Evolutionary conservation across 768 basidiomycete species (phyloP).

Genomic region (Panellus pusillus): DNA sequence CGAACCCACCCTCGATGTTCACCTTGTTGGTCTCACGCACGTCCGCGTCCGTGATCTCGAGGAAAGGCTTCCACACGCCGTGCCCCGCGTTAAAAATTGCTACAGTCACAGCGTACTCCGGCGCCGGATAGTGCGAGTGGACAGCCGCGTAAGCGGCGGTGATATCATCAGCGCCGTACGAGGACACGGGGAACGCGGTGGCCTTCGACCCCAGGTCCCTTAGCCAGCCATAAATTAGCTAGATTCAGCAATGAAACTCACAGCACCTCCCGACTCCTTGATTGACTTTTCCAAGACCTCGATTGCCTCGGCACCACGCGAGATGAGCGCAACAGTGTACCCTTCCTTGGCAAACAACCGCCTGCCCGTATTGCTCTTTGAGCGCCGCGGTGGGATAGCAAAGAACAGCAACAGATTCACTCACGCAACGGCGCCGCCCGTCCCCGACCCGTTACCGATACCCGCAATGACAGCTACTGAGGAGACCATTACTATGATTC

Average conservation of each 20-base stretch:
- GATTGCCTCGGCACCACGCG: slow-evolving; percentile 53
- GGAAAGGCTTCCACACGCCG: slow-evolving; percentile 65
- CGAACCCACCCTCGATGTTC: slow-evolving; percentile 58
- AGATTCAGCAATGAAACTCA: slow-evolving; percentile 24
- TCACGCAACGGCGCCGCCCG: slow-evolving; percentile 63
- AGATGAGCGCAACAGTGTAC: slow-evolving; percentile 67
- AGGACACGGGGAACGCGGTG: slow-evolving; percentile 49
- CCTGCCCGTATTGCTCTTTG: slow-evolving; percentile 40
- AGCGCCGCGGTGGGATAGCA: neutral
- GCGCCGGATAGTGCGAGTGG: slow-evolving; percentile 44
- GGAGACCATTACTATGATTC: too few relatives aligned
- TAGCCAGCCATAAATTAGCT: slow-evolving; percentile 13
- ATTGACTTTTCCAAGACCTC: slow-evolving; percentile 54
- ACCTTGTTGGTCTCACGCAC: slow-evolving; percentile 49
- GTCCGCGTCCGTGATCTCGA: slow-evolving; percentile 61
- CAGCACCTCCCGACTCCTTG: slow-evolving; percentile 56
- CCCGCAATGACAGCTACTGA: too few relatives aligned
- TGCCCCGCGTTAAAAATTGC: slow-evolving; percentile 65
- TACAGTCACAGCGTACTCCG: slow-evolving; percentile 52
- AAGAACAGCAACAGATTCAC: slow-evolving; percentile 27
- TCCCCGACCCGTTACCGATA: slow-evolving; percentile 49
- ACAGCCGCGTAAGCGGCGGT: slow-evolving; percentile 48
- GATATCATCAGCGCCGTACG: slow-evolving; percentile 53
- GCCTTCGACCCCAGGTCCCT: too few relatives aligned
- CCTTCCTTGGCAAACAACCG: slow-evolving; percentile 62